These are phyloP conservation scores for Beauveria caledonica DNA, from an alignment of 2,329 filamentous ascomycete genomes.

Conservation along the genomic window DNA sequence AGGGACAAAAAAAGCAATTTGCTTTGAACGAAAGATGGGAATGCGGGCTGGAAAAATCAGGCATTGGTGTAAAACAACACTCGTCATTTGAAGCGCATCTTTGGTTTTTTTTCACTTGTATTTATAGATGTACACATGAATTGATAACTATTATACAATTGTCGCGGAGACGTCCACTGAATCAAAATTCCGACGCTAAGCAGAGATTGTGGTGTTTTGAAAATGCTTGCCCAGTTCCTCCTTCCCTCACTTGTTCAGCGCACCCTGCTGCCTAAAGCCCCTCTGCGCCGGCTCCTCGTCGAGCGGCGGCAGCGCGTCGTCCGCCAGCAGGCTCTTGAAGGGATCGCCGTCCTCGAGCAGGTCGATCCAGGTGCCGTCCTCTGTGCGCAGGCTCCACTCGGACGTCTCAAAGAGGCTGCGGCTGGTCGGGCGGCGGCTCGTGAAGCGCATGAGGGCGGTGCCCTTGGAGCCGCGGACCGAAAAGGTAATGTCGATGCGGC, in stretches of 20 bases:
- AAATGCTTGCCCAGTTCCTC: background rate
- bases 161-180: background rate
- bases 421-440: conserved; percentile 56
- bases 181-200: background rate
- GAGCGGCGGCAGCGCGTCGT: conserved; percentile 21
- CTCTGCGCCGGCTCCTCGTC: conserved; percentile 32
- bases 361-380: conserved; percentile 55
- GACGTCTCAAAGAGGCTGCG: conserved; percentile 71
- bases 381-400: conserved; percentile 76
- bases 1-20: conserved; percentile 9
- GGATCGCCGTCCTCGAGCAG: conserved; percentile 67
- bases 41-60: background rate
- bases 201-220: conserved; percentile 3
- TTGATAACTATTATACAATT: conserved; percentile 15
- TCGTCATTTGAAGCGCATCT: conserved; percentile 15
- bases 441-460: conserved; percentile 70
- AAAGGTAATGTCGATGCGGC: conserved; percentile 80
- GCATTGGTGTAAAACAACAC: conserved; percentile 6
- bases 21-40: background rate
- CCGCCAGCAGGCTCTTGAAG: conserved; percentile 46
- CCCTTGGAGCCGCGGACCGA: conserved; percentile 71
- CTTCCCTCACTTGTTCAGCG: conserved; percentile 27
- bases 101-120: conserved; percentile 21
- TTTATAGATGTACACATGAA: conserved; percentile 28
- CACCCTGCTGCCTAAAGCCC: conserved; percentile 44